phyloP scores from a whole-genome alignment of 768 basidiomycete species.

The Hypholoma fasciculare region DNA sequence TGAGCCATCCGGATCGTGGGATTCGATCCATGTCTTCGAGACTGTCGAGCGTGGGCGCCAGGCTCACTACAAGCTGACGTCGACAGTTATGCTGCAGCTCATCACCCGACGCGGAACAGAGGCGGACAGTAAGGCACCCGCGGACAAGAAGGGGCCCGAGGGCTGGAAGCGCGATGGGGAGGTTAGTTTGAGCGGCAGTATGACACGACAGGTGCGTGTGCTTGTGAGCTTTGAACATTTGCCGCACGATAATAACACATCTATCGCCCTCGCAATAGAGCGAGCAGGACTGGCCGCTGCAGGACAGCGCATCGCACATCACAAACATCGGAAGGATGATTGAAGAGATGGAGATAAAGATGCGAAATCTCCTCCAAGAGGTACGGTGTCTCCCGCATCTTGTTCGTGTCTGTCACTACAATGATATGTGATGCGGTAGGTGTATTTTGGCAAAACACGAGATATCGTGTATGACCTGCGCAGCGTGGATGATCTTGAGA shows the following conservation, averaged over 20 bases:
- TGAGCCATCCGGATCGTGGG: slow-evolving; percentile 89
- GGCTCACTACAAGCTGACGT: slow-evolving; percentile 96
- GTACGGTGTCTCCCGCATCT: slow-evolving; percentile 32
- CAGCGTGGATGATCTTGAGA: slow-evolving; percentile 83
- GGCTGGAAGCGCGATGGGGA: slow-evolving; percentile 68
- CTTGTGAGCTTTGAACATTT: background rate
- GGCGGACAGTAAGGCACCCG: slow-evolving; percentile 33
- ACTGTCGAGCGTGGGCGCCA: slow-evolving; percentile 87
- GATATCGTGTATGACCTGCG: slow-evolving; percentile 93
- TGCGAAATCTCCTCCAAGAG: slow-evolving; percentile 93
- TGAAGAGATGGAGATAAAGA: slow-evolving; percentile 99
- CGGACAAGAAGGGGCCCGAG: slow-evolving; percentile 38
- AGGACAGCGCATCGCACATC: slow-evolving; percentile 82
- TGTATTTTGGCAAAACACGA: slow-evolving; percentile 96
- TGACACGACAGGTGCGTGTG: slow-evolving; percentile 87
- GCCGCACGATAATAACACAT: background rate
- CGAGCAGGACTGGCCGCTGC: slow-evolving; percentile 84
- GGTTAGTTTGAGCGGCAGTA: slow-evolving; percentile 88
- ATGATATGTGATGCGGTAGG: slow-evolving; percentile 36
- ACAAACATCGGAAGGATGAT: slow-evolving; percentile 94
- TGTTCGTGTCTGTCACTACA: slow-evolving; percentile 6
- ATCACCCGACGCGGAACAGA: slow-evolving; percentile 50
- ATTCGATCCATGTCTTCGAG: slow-evolving; percentile 98
- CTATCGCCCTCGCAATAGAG: slow-evolving; percentile 42
- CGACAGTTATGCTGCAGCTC: slow-evolving; percentile 95